These are phyloP conservation scores for Colletotrichum sp. DNA, from an alignment of 2,329 filamentous ascomycete species.

Conservation along the genomic window DNA sequence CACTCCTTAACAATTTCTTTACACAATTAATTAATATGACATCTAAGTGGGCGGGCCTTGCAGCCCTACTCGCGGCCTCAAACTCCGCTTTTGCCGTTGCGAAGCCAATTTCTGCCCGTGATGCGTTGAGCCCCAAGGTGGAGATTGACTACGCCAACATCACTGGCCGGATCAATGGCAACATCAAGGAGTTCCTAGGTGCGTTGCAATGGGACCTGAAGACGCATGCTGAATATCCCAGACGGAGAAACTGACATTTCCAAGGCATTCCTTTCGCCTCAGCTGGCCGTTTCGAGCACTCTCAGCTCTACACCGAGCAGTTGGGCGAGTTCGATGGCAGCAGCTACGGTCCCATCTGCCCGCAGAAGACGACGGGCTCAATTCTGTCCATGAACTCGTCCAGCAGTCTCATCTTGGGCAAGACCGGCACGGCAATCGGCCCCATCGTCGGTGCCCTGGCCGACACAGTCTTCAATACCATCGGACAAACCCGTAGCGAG, in stretches of 20 bases:
- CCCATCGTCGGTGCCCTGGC: neutral
- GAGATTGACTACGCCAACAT: neutral
- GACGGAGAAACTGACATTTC: neutral
- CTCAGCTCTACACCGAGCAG: neutral
- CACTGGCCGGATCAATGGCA: neutral
- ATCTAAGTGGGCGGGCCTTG: neutral
- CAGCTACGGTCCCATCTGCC: neutral
- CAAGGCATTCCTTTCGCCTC: constrained; percentile 3
- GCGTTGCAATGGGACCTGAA: neutral
- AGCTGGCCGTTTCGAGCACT: constrained; percentile 2
- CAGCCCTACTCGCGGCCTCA: neutral
- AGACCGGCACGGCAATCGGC: neutral
- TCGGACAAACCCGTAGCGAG: constrained; percentile 33
- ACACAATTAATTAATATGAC: neutral
- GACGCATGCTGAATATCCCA: accelerated
- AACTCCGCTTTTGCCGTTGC: neutral
- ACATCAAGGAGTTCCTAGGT: constrained; percentile 1
- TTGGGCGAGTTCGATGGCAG: neutral
- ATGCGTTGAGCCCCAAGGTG: neutral
- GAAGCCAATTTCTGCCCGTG: neutral
- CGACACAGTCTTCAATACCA: neutral
- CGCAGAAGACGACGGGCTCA: neutral
- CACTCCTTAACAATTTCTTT: neutral
- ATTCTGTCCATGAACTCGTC: neutral
- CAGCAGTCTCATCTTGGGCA: neutral